Conservation (phyloP, 495 filamentous ascomycete species). For the Durotheca rogersii region DNA sequence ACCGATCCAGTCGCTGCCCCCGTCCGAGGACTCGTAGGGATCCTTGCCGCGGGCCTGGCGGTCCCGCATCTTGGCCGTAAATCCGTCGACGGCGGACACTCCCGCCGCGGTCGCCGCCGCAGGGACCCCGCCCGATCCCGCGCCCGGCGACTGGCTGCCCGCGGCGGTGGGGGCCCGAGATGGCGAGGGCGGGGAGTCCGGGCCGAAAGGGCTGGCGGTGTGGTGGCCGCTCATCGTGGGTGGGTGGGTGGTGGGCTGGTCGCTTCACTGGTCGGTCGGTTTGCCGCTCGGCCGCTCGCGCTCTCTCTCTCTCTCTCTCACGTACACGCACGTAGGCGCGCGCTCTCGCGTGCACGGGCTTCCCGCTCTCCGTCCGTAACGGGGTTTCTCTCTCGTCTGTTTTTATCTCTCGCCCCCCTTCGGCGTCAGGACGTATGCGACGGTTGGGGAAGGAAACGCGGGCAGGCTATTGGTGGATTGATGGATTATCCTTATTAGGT, state of each 20-base stretch:
- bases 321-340: background rate
- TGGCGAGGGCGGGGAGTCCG: background rate
- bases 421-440: too few relatives aligned
- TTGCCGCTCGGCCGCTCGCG: background rate
- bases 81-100: conserved; percentile 9
- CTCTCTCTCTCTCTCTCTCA: background rate
- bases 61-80: conserved; percentile 50
- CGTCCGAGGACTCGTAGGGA: conserved; percentile 42
- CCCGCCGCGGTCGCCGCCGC: background rate
- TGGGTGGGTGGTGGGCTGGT: background rate
- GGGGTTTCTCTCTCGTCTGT: too few relatives aligned
- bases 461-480: conserved; percentile 3
- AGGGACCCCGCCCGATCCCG: background rate
- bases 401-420: too few relatives aligned
- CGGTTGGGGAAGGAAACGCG: too few relatives aligned
- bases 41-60: conserved; percentile 56
- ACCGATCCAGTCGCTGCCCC: conserved; percentile 21
- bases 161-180: background rate
- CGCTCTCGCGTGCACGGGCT: too few relatives aligned
- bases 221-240: conserved; percentile 6
- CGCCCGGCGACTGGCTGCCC: conserved; percentile 1
- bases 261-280: background rate
- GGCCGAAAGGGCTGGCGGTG: conserved; percentile 4
- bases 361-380: too few relatives aligned
- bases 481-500: background rate